These are phyloP conservation scores for Alloteropsis angusta DNA, from an alignment of 202 grass and related monocot genomes.

Conservation along the genomic window DNA sequence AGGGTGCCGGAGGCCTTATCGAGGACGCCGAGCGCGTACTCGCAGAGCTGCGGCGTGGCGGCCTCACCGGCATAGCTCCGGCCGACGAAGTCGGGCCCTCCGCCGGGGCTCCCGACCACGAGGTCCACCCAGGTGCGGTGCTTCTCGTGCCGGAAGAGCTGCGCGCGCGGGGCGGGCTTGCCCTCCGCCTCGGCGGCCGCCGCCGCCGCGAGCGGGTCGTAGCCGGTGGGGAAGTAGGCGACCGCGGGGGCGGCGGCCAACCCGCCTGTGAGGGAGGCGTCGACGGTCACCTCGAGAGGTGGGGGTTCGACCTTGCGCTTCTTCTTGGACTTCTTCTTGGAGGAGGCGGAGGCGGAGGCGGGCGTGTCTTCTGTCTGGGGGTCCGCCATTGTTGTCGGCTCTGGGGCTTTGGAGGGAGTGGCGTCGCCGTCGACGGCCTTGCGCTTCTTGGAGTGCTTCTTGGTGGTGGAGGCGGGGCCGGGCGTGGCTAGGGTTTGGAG, in stretches of 20 bases:
- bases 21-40: conserved; percentile 69
- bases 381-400: conserved; percentile 32
- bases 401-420: no score
- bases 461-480: not conserved
- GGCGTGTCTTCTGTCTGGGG: not conserved
- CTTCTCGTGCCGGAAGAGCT: conserved; percentile 38
- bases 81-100: conserved; percentile 63
- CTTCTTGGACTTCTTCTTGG: conserved; percentile 28
- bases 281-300: conserved; percentile 19
- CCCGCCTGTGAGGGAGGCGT: conserved; percentile 21
- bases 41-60: conserved; percentile 47
- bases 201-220: conserved; percentile 30
- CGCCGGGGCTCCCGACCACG: conserved; percentile 32
- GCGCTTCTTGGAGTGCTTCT: conserved; percentile 36
- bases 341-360: not conserved
- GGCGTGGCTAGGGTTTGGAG: not conserved
- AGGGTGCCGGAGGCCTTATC: conserved; percentile 76
- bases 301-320: conserved; percentile 9
- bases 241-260: conserved; percentile 39
- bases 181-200: not conserved
- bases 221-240: conserved; percentile 82
- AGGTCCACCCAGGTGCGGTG: conserved; percentile 48
- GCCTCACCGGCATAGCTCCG: conserved; percentile 74
- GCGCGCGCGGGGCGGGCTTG: not conserved
- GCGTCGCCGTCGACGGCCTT: not conserved